Evolutionary conservation across 2,329 filamentous ascomycete genomes (phyloP).

Genomic region (Thielaviopsis musarum): DNA sequence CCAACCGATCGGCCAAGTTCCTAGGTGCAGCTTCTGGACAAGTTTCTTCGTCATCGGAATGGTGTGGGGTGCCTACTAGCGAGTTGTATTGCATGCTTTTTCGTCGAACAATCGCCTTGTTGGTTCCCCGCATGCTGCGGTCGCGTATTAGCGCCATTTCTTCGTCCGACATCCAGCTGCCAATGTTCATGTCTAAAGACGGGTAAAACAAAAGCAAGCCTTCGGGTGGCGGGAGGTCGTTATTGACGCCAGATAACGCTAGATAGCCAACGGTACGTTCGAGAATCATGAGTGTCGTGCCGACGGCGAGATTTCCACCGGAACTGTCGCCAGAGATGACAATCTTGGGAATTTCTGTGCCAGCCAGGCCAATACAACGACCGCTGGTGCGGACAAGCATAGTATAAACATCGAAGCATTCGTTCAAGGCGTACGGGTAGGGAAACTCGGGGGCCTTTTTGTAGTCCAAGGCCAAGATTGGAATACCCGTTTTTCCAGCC

Average conservation of each 20-base stretch:
- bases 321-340: slow-evolving; percentile 33
- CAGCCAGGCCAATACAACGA: slow-evolving; percentile 29
- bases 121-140: slow-evolving; percentile 58
- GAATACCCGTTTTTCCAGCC: slow-evolving; percentile 78
- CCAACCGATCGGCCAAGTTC: slow-evolving; percentile 1
- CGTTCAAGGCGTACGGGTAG: slow-evolving; percentile 31
- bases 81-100: slow-evolving; percentile 84
- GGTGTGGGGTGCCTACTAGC: slow-evolving; percentile 66
- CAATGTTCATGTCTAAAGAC: slow-evolving; percentile 88
- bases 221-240: slow-evolving; percentile 52
- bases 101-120: slow-evolving; percentile 58
- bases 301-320: slow-evolving; percentile 36
- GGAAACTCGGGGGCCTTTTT: slow-evolving; percentile 33
- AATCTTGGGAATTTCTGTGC: slow-evolving; percentile 22
- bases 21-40: not conserved
- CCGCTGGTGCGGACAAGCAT: slow-evolving; percentile 22
- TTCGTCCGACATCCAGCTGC: slow-evolving; percentile 98
- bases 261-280: slow-evolving; percentile 41
- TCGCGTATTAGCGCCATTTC: slow-evolving; percentile 91
- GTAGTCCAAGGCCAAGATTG: slow-evolving; percentile 83
- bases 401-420: slow-evolving; percentile 31
- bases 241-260: slow-evolving; percentile 21
- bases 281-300: slow-evolving; percentile 75
- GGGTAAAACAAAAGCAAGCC: slow-evolving; percentile 81
- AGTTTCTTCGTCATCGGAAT: slow-evolving; percentile 55